Percentiles rank a stretch among this genome's conserved stretches.
These are phyloP conservation scores for Casuarina equisetifolia DNA, from an alignment of 306 rosid species.

Conservation along the genomic window DNA sequence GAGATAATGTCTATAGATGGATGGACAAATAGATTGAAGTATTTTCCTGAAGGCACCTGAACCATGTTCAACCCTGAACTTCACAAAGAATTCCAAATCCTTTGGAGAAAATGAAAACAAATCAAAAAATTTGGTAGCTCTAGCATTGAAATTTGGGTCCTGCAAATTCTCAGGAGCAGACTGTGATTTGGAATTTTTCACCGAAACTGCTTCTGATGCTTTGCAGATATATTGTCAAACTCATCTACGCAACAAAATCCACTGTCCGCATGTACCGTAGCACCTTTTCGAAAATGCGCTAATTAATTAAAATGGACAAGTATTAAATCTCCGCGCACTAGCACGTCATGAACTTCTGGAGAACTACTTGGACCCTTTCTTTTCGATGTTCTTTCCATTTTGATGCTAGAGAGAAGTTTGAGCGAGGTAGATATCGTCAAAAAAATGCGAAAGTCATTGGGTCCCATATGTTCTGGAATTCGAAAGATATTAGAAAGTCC, in stretches of 20 bases:
- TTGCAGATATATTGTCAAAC: conserved; percentile 88
- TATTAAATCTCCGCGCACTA: not conserved
- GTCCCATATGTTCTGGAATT: not conserved
- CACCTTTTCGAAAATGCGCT: conserved; percentile 53
- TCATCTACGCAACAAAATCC: conserved; percentile 94
- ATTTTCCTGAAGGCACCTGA: conserved; percentile 81
- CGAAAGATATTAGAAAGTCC: not conserved
- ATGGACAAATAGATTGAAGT: conserved; percentile 92
- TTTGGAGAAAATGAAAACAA: conserved; percentile 75
- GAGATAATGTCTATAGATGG: conserved; percentile 95
- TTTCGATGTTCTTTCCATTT: conserved; percentile 16
- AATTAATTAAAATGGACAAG: conserved; percentile 21
- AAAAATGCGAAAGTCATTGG: not conserved
- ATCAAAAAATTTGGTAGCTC: conserved; percentile 65
- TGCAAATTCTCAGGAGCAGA: conserved; percentile 53
- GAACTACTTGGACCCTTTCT: not conserved
- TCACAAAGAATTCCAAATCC: conserved; percentile 87
- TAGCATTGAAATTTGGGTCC: conserved; percentile 60
- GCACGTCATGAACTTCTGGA: not conserved
- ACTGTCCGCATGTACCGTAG: conserved; percentile 93
- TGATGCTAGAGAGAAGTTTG: not conserved
- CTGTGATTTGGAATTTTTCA: conserved; percentile 80
- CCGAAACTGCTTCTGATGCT: conserved; percentile 92
- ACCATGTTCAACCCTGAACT: conserved; percentile 69
- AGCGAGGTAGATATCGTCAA: not conserved